A percentile compares a stretch with the other conserved stretches of the same genome.
These are phyloP conservation scores for Chrysoporthe austroafricana DNA, from an alignment of 2,329 filamentous ascomycete genomes.

Conservation along the genomic window DNA sequence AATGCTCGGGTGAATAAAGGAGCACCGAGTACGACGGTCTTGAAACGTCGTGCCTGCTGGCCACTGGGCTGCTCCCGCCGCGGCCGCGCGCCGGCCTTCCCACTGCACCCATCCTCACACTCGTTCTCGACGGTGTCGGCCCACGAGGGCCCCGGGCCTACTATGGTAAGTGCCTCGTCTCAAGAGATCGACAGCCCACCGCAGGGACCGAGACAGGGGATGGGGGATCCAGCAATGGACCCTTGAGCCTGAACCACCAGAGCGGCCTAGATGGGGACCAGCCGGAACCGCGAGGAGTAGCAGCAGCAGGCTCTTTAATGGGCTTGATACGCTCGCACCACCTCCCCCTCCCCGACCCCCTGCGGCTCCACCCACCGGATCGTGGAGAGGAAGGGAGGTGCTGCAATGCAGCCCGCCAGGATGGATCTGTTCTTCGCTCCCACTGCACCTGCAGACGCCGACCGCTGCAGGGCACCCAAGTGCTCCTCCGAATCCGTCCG, in stretches of 20 bases:
- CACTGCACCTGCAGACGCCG: neutral
- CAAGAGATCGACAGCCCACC: neutral
- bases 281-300: constrained; percentile 2
- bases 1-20: no score
- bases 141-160: no score
- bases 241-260: neutral
- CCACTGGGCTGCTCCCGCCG: no score
- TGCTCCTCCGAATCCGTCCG: constrained; percentile 2
- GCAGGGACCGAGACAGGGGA: constrained; percentile 13
- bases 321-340: constrained; percentile 24
- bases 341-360: neutral
- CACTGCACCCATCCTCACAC: no score
- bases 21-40: no score
- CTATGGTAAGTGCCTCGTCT: neutral
- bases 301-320: neutral
- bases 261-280: neutral
- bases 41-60: no score
- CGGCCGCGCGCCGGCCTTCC: no score
- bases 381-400: constrained; percentile 5
- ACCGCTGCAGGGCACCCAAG: neutral
- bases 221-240: constrained; percentile 1
- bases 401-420: neutral
- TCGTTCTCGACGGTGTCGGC: no score
- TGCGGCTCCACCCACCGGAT: constrained; percentile 8
- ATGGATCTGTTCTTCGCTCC: neutral